These are phyloP conservation scores for Colletotrichum lentis DNA, from an alignment of 2,329 filamentous ascomycete species.

Conservation along the genomic window DNA sequence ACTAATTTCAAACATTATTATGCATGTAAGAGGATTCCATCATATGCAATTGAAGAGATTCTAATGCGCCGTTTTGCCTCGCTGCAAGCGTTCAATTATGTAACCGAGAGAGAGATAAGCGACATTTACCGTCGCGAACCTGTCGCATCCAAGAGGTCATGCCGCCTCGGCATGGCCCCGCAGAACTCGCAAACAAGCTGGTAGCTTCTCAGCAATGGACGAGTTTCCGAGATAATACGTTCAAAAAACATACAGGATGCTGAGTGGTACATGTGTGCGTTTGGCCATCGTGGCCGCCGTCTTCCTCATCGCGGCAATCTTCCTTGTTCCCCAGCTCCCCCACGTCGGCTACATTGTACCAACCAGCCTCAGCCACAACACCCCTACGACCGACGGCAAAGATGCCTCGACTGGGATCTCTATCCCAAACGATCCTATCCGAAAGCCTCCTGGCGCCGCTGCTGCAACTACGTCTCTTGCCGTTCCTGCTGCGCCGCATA, in stretches of 20 bases:
- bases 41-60: not conserved
- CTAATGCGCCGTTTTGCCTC: too few species aligned
- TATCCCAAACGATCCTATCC: not conserved
- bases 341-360: slow-evolving; percentile 21
- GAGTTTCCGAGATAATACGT: slow-evolving; percentile 1
- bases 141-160: slow-evolving; percentile 16
- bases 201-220: slow-evolving; percentile 5
- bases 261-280: slow-evolving; percentile 27
- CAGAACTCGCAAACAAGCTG: not conserved
- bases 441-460: not conserved
- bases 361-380: slow-evolving; percentile 1
- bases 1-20: not conserved
- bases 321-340: slow-evolving; percentile 33
- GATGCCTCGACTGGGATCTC: slow-evolving; percentile 1
- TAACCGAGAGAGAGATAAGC: slow-evolving; percentile 10
- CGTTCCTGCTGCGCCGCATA: not conserved
- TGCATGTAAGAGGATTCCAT: not conserved
- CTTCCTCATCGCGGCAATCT: slow-evolving; percentile 34
- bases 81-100: not conserved
- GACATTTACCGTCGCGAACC: not conserved
- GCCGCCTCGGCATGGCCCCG: slow-evolving; percentile 16
- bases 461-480: not conserved
- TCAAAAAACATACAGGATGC: slow-evolving; percentile 4
- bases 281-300: slow-evolving; percentile 32
- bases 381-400: slow-evolving; percentile 15